phyloP scores from a whole-genome alignment of 2,329 filamentous ascomycete species.

The Trichophyton simii region DNA sequence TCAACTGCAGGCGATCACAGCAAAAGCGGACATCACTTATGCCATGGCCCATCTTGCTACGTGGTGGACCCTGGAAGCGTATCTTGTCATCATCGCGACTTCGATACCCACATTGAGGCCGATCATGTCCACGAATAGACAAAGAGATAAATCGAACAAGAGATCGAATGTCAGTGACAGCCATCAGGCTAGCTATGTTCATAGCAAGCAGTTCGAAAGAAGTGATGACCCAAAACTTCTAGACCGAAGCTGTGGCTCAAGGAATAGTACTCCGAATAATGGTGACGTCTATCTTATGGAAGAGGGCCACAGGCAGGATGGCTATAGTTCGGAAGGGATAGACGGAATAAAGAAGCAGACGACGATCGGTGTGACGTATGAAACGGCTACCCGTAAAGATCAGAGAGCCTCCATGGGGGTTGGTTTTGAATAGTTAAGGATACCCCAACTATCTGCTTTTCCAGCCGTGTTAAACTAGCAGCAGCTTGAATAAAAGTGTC shows the following conservation, averaged over 20 bases:
- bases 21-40: slow-evolving; percentile 9
- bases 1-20: slow-evolving; percentile 4
- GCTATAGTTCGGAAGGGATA: not conserved
- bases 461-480: not conserved
- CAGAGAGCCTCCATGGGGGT: not conserved
- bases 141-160: not conserved
- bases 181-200: not conserved
- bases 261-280: not conserved
- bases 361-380: not conserved
- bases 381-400: not conserved
- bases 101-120: slow-evolving; percentile 10
- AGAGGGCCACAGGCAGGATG: not conserved
- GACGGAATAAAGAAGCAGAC: not conserved
- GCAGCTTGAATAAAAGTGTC: not conserved
- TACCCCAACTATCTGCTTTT: not conserved
- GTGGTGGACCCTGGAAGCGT: slow-evolving; percentile 9
- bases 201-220: not conserved
- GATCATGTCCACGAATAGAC: slow-evolving; percentile 1
- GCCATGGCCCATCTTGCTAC: slow-evolving; percentile 6
- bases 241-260: not conserved
- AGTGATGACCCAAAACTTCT: not conserved
- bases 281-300: not conserved
- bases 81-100: slow-evolving; percentile 12
- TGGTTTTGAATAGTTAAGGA: not conserved
- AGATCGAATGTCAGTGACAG: not conserved